Conservation (phyloP, 2,329 filamentous ascomycete genomes). For the Fusarium metavorans region DNA sequence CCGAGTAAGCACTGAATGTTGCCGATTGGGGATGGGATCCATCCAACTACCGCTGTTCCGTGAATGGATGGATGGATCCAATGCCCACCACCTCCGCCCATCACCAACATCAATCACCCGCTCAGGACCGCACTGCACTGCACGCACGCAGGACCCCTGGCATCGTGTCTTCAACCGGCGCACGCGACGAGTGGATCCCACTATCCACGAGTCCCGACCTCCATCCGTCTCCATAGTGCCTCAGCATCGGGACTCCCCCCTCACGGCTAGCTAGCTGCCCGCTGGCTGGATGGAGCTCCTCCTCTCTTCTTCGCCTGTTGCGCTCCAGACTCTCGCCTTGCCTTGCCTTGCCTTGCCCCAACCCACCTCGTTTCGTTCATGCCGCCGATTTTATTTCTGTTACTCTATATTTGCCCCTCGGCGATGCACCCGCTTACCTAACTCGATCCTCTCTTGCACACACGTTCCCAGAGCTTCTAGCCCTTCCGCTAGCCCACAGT, state of each 20-base stretch:
- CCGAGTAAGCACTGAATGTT: background rate
- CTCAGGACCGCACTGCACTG: background rate
- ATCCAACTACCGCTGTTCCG: slow-evolving; percentile 5
- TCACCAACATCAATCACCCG: slow-evolving; percentile 4
- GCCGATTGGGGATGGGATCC: background rate
- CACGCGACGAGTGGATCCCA: slow-evolving; percentile 42
- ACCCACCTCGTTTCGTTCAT: slow-evolving; percentile 9
- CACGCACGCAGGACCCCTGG: slow-evolving; percentile 25
- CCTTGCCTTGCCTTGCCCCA: background rate
- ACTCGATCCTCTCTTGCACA: background rate
- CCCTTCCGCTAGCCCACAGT: slow-evolving; percentile 13
- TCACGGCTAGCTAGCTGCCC: slow-evolving; percentile 1
- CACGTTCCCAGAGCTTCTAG: background rate
- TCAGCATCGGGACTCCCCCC: slow-evolving; percentile 30
- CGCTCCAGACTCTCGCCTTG: slow-evolving; percentile 25
- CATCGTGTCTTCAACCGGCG: slow-evolving; percentile 27
- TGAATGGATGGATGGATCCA: background rate
- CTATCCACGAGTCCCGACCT: slow-evolving; percentile 27
- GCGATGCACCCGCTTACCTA: slow-evolving; percentile 1
- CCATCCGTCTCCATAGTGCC: slow-evolving; percentile 32
- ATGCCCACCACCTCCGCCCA: slow-evolving; percentile 1
- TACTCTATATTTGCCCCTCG: background rate
- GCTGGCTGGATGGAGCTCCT: background rate
- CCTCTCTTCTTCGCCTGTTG: background rate
- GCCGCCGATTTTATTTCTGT: slow-evolving; percentile 30